Evolutionary conservation across 2,329 filamentous ascomycete species (phyloP), one percentile per base, ranked within the genome.

Genomic region (Coleophoma cylindrospora): DNA sequence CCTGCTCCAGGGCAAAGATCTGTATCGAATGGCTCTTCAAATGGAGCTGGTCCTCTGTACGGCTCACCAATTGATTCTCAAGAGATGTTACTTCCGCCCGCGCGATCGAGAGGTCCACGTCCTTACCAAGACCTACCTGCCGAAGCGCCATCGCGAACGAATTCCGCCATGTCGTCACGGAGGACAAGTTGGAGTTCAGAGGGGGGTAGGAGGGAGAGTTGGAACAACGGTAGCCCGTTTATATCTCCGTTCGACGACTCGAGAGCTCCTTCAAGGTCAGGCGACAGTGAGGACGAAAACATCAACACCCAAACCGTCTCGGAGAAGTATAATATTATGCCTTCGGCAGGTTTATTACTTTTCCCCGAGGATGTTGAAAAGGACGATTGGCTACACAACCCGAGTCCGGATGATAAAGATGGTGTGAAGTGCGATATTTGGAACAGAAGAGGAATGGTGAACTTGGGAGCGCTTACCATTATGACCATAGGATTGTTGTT

Each of bases 281-380:
- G 59, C 22, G 80, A 63, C 1, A 86, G 81, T 59, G 81, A 86
- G 43, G 81, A 86, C 22, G 78, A 84, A 17, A 73, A 76, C 59
- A 68, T 87, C 48, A 88, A 86, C 60, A 88, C 84, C 0, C 84
- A 88, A 68, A 87, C 84, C 1, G 84, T 88, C 3, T 81, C 82
- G 14, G 82, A 87, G 61, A 88, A 88, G 66, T 88, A 84, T 66
- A 87, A 86, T 61, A 87, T 89, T 48, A 73, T 80, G 63, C 84
- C 85, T 1, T 84, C 81, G 3, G 79, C 83, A 13, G 83, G 83
- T 6, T 67, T 88, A 47, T 64, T 89, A 38, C 68, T 88, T 17
- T 88, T 84, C 58, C 85, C 84, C 0, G 83, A 87, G 63, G 84
- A 88, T 61, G 80, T 87, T 19, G 85, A 89, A 64, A 86, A 86